Percentiles rank a stretch among this genome's conserved stretches.
Conservation (phyloP, 768 basidiomycete species). For the Suillus decipiens region DNA sequence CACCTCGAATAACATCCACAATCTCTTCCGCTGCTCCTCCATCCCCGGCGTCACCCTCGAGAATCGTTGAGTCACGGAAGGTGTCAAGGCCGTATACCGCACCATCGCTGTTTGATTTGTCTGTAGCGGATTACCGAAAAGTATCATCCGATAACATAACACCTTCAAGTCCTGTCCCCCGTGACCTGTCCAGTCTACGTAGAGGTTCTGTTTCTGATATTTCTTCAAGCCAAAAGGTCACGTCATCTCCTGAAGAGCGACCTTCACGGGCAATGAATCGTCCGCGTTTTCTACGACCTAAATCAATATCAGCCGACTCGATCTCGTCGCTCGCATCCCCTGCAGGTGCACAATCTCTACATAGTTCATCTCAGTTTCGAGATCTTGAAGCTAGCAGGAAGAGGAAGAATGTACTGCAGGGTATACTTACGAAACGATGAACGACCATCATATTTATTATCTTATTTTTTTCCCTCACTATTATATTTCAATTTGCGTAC, state of each 20-base stretch:
- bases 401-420: conserved; percentile 43
- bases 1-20: conserved; percentile 8
- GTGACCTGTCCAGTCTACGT: conserved; percentile 21
- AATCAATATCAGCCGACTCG: conserved; percentile 60
- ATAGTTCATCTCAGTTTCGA: conserved; percentile 8
- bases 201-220: conserved; percentile 31
- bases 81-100: conserved; percentile 50
- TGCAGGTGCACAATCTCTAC: conserved; percentile 14
- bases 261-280: conserved; percentile 21
- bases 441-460: conserved; percentile 2
- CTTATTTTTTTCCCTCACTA: conserved; percentile 11
- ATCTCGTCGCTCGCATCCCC: conserved; percentile 36
- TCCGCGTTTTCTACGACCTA: conserved; percentile 39
- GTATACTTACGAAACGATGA: conserved; percentile 40
- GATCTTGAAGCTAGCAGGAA: conserved; percentile 30
- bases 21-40: conserved; percentile 15
- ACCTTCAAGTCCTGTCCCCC: conserved; percentile 11
- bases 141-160: conserved; percentile 8
- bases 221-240: conserved; percentile 12
- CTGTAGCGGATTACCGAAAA: not conserved
- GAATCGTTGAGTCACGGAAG: conserved; percentile 21
- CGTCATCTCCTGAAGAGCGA: conserved; percentile 20
- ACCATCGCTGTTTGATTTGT: conserved; percentile 38
- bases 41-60: conserved; percentile 24
- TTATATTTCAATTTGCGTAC: conserved; percentile 22